Percentiles rank a stretch among this genome's conserved stretches.
phyloP scores from a whole-genome alignment of 1,139 yeast species.

The Wickerhamomyces sp. region DNA sequence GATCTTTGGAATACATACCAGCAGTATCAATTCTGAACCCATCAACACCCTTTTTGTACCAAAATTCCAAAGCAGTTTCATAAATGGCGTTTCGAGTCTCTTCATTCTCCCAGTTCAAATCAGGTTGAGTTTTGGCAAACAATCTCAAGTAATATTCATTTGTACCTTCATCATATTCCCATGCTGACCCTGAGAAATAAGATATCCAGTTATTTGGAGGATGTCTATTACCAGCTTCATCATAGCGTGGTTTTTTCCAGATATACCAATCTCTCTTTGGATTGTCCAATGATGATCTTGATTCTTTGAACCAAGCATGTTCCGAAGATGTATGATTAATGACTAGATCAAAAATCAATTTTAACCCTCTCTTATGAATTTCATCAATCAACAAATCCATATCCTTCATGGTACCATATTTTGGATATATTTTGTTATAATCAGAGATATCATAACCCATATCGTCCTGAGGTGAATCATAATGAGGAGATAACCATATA shows the following conservation, averaged over 20 bases:
- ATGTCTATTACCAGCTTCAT: slow-evolving; percentile 40
- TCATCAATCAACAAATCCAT: slow-evolving; percentile 45
- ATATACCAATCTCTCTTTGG: slow-evolving; percentile 61
- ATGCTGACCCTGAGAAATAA: slow-evolving; percentile 48
- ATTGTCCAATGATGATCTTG: slow-evolving; percentile 43
- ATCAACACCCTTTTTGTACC: slow-evolving; percentile 54
- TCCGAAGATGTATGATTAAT: slow-evolving; percentile 54
- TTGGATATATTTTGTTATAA: slow-evolving; percentile 45
- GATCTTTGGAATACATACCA: slow-evolving; percentile 47
- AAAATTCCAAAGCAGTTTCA: slow-evolving; percentile 42
- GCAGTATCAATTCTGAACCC: slow-evolving; percentile 58
- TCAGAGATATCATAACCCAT: slow-evolving; percentile 61
- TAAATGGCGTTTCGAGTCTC: slow-evolving; percentile 47
- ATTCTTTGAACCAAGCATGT: slow-evolving; percentile 55
- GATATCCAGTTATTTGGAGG: slow-evolving; percentile 58
- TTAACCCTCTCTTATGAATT: slow-evolving; percentile 45
- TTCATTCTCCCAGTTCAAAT: slow-evolving; percentile 55
- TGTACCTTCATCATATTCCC: slow-evolving; percentile 50
- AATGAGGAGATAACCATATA: slow-evolving; percentile 56
- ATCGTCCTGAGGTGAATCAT: slow-evolving; percentile 55
- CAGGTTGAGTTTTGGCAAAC: slow-evolving; percentile 52
- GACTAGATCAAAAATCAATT: slow-evolving; percentile 50
- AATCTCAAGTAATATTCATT: slow-evolving; percentile 49
- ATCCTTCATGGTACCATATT: slow-evolving; percentile 50
- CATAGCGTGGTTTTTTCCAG: slow-evolving; percentile 48